Percentiles rank a stretch among this genome's conserved stretches.
phyloP scores from a whole-genome alignment of 2,329 filamentous ascomycete species.

The Fusarium paranaense region DNA sequence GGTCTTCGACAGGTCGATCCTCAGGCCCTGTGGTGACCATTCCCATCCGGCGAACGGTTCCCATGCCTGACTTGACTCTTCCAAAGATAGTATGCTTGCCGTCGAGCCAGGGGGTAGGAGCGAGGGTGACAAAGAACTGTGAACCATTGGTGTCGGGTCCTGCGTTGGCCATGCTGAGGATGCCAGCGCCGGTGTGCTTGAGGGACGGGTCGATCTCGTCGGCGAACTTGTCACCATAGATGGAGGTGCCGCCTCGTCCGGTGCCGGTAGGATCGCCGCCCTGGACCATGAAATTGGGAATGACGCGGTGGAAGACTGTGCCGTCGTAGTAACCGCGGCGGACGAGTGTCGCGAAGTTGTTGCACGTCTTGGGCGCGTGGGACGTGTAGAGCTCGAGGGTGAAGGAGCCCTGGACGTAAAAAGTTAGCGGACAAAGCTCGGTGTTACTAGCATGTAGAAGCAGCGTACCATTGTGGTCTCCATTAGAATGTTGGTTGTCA shows the following conservation, averaged over 20 bases:
- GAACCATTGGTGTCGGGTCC: slow-evolving; percentile 94
- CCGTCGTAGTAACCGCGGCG: slow-evolving; percentile 88
- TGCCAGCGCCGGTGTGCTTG: slow-evolving; percentile 91
- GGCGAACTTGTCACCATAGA: slow-evolving; percentile 93
- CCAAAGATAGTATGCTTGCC: slow-evolving; percentile 98
- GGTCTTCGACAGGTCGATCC: slow-evolving; percentile 83
- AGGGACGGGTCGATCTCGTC: slow-evolving; percentile 86
- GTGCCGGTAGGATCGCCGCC: slow-evolving; percentile 95
- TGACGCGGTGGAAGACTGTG: slow-evolving; percentile 92
- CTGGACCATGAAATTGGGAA: slow-evolving; percentile 96
- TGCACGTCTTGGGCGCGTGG: slow-evolving; percentile 90
- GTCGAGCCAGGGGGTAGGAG: slow-evolving; percentile 95
- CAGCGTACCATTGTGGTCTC: slow-evolving; percentile 83
- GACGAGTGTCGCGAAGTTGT: slow-evolving; percentile 86
- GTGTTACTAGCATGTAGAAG: not conserved
- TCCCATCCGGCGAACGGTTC: slow-evolving; percentile 87
- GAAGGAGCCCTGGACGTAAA: slow-evolving; percentile 75
- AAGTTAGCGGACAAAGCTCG: not conserved
- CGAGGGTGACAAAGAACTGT: slow-evolving; percentile 96
- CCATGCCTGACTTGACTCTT: slow-evolving; percentile 84
- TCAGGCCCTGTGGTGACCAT: slow-evolving; percentile 84
- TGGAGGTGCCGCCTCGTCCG: slow-evolving; percentile 86
- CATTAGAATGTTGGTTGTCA: slow-evolving; percentile 83
- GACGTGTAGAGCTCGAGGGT: slow-evolving; percentile 88
- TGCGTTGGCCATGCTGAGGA: slow-evolving; percentile 97